Base-by-base conservation (phyloP, 257 asterid species). In the Solanum ahanhuiri region DNA sequence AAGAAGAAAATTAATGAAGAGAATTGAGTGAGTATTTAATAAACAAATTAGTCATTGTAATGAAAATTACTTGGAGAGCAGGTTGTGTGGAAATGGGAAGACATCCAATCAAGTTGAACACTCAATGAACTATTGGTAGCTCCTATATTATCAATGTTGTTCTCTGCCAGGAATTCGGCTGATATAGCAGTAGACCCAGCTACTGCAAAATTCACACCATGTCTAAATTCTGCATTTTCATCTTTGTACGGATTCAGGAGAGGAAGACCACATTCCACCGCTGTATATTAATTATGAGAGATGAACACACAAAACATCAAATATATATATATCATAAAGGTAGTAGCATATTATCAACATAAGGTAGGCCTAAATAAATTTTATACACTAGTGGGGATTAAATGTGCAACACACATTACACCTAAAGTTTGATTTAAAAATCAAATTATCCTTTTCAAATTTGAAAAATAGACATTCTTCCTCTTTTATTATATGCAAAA, bases 111-210 rank as follows among this genome's bases (percentile, higher is more conserved):
- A 69, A 83, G 84, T 58, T 89, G 91, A 28, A 66, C 82, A 60
- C 67, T 85, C 12, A 89, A 85, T 6, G 89, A 89, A 81, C 89
- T 84, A 34, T 76, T 34, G 6, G 91, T 89, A 1, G 22, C 11
- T 58, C 28, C 67, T 54, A 75, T 34, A 83, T 64, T 77, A 28
- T 41, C 58, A 33, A 86, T 69, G 5, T 81, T 85, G 4, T 86
- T 84, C 15, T 67, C 23, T 20, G 84, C 41, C 63, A 89, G 48
- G 33, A 86, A 6, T 54, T 79, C 30, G 1, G 14, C 15, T 2
- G 86, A 51, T 34, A 89, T 64, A 35, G 91, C 89, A 12, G 91
- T 83, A 20, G 89, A 86, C 2, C 89, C 87, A 3, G 87, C 81
- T n/a, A n/a, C n/a, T n/a, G n/a, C n/a, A n/a, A n/a, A n/a, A n/a